Conservation (phyloP, 1,284 basidiomycete genomes). For the Boletus sp. region DNA sequence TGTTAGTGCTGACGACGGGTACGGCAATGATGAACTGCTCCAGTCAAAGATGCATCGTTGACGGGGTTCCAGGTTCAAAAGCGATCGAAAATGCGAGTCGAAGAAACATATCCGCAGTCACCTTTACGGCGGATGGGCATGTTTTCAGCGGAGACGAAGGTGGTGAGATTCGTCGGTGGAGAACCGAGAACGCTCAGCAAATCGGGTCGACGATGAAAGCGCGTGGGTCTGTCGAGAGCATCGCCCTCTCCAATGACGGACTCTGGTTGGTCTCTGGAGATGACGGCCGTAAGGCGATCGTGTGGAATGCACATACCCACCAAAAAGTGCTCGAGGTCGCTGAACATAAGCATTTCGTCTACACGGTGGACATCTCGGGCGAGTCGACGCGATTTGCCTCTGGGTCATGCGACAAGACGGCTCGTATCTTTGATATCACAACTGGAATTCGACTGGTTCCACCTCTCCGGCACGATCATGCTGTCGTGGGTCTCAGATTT, state of each 20-base stretch:
- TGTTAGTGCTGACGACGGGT: not conserved
- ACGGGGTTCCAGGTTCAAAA: not conserved
- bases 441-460: slow-evolving; percentile 2
- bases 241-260: slow-evolving; percentile 6
- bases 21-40: not conserved
- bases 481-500: slow-evolving; percentile 7
- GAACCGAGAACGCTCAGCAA: not conserved
- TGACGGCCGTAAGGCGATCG: slow-evolving; percentile 1
- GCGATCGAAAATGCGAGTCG: not conserved
- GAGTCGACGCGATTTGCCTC: too few species aligned
- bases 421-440: not conserved
- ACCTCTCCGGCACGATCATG: slow-evolving; percentile 3
- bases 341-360: slow-evolving; percentile 1
- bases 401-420: not conserved
- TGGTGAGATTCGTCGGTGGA: slow-evolving; percentile 6
- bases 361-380: not conserved
- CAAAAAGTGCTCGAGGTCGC: not conserved
- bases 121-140: slow-evolving; percentile 5
- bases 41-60: not conserved
- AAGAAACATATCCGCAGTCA: not conserved
- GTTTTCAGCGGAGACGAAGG: slow-evolving; percentile 1
- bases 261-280: slow-evolving; percentile 11
- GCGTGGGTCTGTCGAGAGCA: not conserved
- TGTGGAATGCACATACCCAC: slow-evolving; percentile 9
- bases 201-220: slow-evolving; percentile 6